Base-by-base conservation (phyloP, 306 rosid species). In the Pyrus betulifolia region DNA sequence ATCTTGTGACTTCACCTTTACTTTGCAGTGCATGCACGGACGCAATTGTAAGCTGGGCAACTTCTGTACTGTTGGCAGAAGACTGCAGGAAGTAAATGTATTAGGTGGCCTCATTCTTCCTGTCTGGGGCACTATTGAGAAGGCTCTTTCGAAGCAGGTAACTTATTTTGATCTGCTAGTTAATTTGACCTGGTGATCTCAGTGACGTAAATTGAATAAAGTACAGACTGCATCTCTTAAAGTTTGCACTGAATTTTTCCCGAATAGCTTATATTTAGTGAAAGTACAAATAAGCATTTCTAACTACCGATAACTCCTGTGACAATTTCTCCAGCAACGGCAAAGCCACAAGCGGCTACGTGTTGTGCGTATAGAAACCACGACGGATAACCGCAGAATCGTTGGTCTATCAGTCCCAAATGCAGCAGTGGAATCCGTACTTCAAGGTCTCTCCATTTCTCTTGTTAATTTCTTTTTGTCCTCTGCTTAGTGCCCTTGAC, bases 21-120 rank as follows among this genome's bases (percentile, higher is more conserved):
- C 42, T 80, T 81, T 81, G 86, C 88, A 96, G 99, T 96, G 99
- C 84, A 96, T 96, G 99, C 99, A 92, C 67, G 99, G 99, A 81
- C 97, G 96, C 80, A 96, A 96, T 2, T 96, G 99, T 84, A 96
- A 92, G 91, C 86, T 89, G 64, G 98, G 97, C 59, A 81, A 74
- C 86, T 92, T 83, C 77, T 96, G 99, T 84, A 88, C 96, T 51
- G 97, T 91, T 63, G 99, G 99, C 74, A 88, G 96, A 90, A 90
- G 99, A 88, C 83, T 87, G 77, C 99, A 95, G 87, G 99, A 95
- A 86, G 99, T 95, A 61, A 92, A 92, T 87, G 92, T 95, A 60
- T 79, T 95, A 80, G 97, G 99, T 27, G 99, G 99, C 71, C 96
- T 95, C 75, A 92, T 95, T 78, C 96, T 95, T 87, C 99, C 99